A percentile compares a stretch with the other conserved stretches of the same genome.
These are phyloP conservation scores for Solanum pinnatisectum DNA, from an alignment of 257 asterid genomes.

Conservation along the genomic window DNA sequence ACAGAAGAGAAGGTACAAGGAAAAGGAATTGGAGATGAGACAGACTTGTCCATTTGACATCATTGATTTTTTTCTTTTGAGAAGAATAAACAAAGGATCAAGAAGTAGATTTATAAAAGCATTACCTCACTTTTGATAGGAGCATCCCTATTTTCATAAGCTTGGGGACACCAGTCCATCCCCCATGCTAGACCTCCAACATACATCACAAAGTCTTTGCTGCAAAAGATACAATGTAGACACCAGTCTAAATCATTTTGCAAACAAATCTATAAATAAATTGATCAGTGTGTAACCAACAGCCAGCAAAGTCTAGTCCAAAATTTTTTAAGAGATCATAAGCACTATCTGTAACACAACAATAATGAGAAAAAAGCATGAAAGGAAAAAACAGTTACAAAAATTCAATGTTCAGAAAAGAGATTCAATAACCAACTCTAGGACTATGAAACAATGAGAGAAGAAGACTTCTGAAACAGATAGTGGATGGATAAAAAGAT, in stretches of 20 bases:
- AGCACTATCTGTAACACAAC: background rate
- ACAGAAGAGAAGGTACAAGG: background rate
- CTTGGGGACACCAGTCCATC: slow-evolving; percentile 91
- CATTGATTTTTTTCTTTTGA: background rate
- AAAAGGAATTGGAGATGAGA: background rate
- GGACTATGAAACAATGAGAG: background rate
- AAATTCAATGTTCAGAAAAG: background rate
- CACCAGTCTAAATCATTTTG: background rate
- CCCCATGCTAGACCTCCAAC: slow-evolving; percentile 95
- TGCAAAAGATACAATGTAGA: slow-evolving; percentile 25
- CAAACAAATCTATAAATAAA: background rate
- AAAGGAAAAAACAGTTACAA: background rate
- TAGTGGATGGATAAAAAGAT: background rate
- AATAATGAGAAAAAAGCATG: background rate
- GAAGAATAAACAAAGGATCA: background rate
- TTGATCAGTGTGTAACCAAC: background rate
- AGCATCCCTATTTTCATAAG: slow-evolving; percentile 22
- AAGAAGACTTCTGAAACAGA: background rate
- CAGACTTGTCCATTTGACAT: background rate
- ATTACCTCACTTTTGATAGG: slow-evolving; percentile 56
- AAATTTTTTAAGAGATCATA: background rate
- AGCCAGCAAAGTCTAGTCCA: background rate
- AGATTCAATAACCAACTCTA: background rate
- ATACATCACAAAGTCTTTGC: slow-evolving; percentile 68
- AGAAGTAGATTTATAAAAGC: background rate